phyloP scores from a whole-genome alignment of 495 filamentous ascomycete genomes.

The Lasiosphaeria ovina region DNA sequence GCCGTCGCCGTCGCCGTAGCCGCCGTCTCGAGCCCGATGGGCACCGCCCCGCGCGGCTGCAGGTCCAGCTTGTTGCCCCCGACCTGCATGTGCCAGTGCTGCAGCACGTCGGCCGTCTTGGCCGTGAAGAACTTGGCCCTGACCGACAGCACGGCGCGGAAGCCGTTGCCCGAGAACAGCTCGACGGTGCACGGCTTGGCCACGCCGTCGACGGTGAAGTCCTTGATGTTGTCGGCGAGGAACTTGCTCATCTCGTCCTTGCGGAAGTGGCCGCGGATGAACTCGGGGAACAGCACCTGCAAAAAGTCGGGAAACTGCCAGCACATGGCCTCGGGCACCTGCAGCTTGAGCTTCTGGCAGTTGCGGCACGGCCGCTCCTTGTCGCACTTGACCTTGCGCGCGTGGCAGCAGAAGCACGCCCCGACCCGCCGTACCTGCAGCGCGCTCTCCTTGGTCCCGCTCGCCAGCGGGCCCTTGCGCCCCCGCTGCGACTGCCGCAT shows the following conservation, averaged over 20 bases:
- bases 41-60: constrained; percentile 35
- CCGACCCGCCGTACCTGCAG: constrained; percentile 45
- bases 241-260: constrained; percentile 44
- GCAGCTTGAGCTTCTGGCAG: constrained; percentile 43
- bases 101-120: constrained; percentile 42
- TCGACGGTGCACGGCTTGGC: constrained; percentile 39
- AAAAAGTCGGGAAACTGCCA: constrained; percentile 50
- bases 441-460: constrained; percentile 47
- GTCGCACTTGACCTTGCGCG: constrained; percentile 47
- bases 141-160: constrained; percentile 37
- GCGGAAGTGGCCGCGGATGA: constrained; percentile 45
- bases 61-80: constrained; percentile 35
- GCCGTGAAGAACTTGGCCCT: constrained; percentile 48
- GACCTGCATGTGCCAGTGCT: constrained; percentile 42
- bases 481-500: constrained; percentile 44
- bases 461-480: constrained; percentile 46
- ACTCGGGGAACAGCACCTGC: constrained; percentile 46
- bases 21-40: constrained; percentile 43
- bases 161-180: constrained; percentile 42
- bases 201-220: constrained; percentile 35
- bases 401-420: constrained; percentile 52
- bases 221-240: constrained; percentile 40
- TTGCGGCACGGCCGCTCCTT: constrained; percentile 46
- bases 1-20: neutral
- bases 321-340: constrained; percentile 44